Evolutionary conservation across 2,329 filamentous ascomycete genomes (phyloP), one percentile per base, ranked within the genome.

Genomic region (Colletotrichum sojae): DNA sequence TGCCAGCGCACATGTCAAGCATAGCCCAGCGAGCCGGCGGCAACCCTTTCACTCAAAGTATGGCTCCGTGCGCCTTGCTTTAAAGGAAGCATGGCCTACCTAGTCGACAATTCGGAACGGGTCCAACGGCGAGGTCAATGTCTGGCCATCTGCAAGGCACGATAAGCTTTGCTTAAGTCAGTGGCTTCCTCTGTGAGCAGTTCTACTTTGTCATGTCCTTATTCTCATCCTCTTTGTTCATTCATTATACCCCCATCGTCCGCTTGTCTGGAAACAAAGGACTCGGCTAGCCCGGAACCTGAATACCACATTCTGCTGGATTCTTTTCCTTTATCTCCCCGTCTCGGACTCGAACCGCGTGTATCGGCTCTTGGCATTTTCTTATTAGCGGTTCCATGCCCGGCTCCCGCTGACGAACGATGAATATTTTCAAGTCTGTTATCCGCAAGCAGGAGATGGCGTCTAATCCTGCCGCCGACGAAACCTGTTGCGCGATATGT

Each of bases 401-500:
- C 39, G 36, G 8, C 45, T 39, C 36, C 62, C 20, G 16, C 36
- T 31, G 62, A 25, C 27, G 67, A 36, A 69, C 36, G n/a, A 70
- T 70, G 67, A 70, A 70, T 9, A 68, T 70, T 43, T 52, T 70
- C 20, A 70, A 68, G 40, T 51, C 67, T 20, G 67, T 69, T 55
- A 66, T 70, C 31, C 67, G 67, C 48, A 73, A 75, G 64, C 69
- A 62, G 59, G 71, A 75, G 52, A 70, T 67, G 67, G 63, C 67
- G 25, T 67, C 67, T 20, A 60, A 61, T 43, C 70, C 57, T 27
- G 49, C 64, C 39, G 60, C 65, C 55, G 59, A 68, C 63, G 64
- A 71, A 62, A 53, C 52, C 52, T 59, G 70, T 71, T 85, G 83
- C 61, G 78, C 80, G 53, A 84, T 85, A 71, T 85, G 83, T 72